Conservation (phyloP, 2,329 filamentous ascomycete genomes). For the Tothia fuscella region DNA sequence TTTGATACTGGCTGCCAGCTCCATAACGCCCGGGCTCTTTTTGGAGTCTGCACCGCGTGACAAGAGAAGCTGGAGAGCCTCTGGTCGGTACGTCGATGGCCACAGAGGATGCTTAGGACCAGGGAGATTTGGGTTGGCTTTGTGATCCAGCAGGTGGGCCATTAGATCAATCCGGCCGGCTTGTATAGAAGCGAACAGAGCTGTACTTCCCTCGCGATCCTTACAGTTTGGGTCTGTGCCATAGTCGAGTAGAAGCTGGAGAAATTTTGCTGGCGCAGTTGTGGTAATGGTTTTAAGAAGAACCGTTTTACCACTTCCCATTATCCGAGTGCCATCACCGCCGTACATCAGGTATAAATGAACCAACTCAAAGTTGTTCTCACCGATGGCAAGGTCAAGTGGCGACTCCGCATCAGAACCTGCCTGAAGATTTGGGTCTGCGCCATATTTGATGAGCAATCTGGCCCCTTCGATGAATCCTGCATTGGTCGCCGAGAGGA, state of each 20-base stretch:
- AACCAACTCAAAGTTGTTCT: slow-evolving; percentile 44
- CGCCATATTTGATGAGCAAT: slow-evolving; percentile 52
- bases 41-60: slow-evolving; percentile 46
- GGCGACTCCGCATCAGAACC: slow-evolving; percentile 44
- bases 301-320: slow-evolving; percentile 46
- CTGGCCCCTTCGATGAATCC: slow-evolving; percentile 30
- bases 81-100: slow-evolving; percentile 49
- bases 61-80: slow-evolving; percentile 47
- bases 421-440: slow-evolving; percentile 42
- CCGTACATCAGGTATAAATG: slow-evolving; percentile 51
- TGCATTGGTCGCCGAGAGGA: slow-evolving; percentile 28
- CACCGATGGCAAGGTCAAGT: slow-evolving; percentile 37
- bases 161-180: slow-evolving; percentile 46
- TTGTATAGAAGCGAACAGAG: slow-evolving; percentile 51
- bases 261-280: slow-evolving; percentile 40
- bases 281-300: slow-evolving; percentile 47
- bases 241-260: slow-evolving; percentile 49
- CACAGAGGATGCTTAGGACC: slow-evolving; percentile 58
- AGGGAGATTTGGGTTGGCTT: slow-evolving; percentile 55
- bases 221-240: slow-evolving; percentile 48
- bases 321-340: slow-evolving; percentile 43
- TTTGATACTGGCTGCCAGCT: slow-evolving; percentile 51
- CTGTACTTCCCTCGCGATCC: slow-evolving; percentile 49
- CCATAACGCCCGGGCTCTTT: slow-evolving; percentile 52
- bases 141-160: slow-evolving; percentile 41